A percentile compares a stretch with the other conserved stretches of the same genome.
phyloP scores from a whole-genome alignment of 2,329 filamentous ascomycete species.

The Penicillium palitans region DNA sequence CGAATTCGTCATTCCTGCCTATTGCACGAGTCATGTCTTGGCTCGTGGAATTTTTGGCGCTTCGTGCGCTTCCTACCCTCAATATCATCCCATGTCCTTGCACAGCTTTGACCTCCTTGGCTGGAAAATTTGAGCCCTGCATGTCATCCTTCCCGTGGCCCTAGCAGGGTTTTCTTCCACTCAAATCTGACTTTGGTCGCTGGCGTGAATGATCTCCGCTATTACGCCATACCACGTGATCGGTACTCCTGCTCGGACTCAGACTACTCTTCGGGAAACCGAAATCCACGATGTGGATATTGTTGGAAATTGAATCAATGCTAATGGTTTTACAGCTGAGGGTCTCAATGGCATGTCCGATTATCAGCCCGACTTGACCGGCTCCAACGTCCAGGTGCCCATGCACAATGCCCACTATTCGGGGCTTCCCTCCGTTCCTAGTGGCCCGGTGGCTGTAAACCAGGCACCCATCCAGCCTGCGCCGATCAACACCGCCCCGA shows the following conservation, averaged over 20 bases:
- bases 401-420: conserved; percentile 29
- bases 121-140: conserved; percentile 16
- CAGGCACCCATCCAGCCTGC: conserved; percentile 21
- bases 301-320: conserved; percentile 7
- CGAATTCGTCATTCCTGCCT: conserved; percentile 6
- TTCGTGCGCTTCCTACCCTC: conserved; percentile 10
- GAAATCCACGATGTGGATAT: conserved; percentile 12
- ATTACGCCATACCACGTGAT: conserved; percentile 43
- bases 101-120: conserved; percentile 12
- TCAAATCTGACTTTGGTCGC: conserved; percentile 18
- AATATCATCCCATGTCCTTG: not conserved
- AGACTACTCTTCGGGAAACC: conserved; percentile 10
- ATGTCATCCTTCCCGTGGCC: conserved; percentile 5
- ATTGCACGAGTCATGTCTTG: conserved; percentile 6
- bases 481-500: conserved; percentile 13
- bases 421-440: conserved; percentile 23
- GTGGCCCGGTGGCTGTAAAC: conserved; percentile 17
- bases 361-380: conserved; percentile 33
- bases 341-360: conserved; percentile 37
- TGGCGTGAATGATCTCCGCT: conserved; percentile 26
- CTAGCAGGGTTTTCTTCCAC: conserved; percentile 6
- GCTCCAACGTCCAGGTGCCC: conserved; percentile 27
- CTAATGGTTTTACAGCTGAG: conserved; percentile 26
- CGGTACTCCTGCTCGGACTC: not conserved
- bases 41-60: conserved; percentile 17